Percentiles rank a stretch among this genome's conserved stretches.
Conservation (phyloP, 2,329 filamentous ascomycete species). For the Aspergillus novofumigatus region DNA sequence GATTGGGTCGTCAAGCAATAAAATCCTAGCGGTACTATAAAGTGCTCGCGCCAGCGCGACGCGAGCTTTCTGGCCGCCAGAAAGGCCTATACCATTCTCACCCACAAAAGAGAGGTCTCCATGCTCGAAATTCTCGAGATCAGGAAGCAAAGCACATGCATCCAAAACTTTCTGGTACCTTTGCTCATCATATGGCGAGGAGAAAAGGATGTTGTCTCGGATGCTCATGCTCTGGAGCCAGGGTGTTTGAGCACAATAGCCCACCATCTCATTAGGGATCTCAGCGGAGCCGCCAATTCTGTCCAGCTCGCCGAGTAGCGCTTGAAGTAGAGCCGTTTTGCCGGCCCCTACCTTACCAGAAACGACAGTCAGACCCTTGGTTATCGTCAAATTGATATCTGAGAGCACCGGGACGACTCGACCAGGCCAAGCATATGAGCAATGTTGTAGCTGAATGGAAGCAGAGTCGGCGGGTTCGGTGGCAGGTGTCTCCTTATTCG, state of each 20-base stretch:
- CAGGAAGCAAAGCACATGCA: conserved; percentile 58
- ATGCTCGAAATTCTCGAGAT: conserved; percentile 60
- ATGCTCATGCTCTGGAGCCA: conserved; percentile 70
- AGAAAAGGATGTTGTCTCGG: conserved; percentile 64
- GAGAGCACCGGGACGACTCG: conserved; percentile 53
- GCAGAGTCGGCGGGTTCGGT: conserved; percentile 23
- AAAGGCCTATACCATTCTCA: conserved; percentile 59
- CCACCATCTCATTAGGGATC: conserved; percentile 54
- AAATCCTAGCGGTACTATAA: conserved; percentile 52
- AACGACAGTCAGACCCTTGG: conserved; percentile 55
- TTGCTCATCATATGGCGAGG: conserved; percentile 62
- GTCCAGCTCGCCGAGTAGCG: conserved; percentile 57
- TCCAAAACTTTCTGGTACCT: conserved; percentile 67
- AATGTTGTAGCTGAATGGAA: conserved; percentile 49
- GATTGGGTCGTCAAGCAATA: conserved; percentile 58
- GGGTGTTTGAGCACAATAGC: conserved; percentile 62
- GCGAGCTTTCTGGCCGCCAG: conserved; percentile 58
- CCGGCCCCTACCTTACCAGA: conserved; percentile 62
- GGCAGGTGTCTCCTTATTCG: conserved; percentile 66
- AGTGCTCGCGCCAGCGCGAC: conserved; percentile 59
- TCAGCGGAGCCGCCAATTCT: conserved; percentile 48
- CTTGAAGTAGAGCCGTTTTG: conserved; percentile 59
- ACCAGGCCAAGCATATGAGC: conserved; percentile 77
- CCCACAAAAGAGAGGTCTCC: conserved; percentile 60
- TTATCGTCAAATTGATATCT: conserved; percentile 52